Conservation (phyloP, 2,329 filamentous ascomycete species). For the Parasarocladium wereldwijsianum region DNA sequence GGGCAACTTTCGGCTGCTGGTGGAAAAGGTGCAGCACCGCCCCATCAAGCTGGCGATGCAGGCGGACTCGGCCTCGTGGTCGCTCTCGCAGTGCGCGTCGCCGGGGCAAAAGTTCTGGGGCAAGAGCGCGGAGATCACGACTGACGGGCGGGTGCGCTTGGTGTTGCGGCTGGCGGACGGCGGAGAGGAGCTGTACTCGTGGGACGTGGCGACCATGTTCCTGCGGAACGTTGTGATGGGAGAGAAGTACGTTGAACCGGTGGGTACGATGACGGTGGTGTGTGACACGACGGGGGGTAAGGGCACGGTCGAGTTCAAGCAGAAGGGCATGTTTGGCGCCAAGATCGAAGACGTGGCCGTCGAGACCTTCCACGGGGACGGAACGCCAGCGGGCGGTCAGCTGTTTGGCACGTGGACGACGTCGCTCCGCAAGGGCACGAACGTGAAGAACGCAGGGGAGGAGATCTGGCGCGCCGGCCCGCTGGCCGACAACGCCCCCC, state of each 20-base stretch:
- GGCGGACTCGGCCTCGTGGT: slow-evolving; percentile 76
- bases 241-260: slow-evolving; percentile 94
- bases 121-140: slow-evolving; percentile 87
- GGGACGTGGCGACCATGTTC: slow-evolving; percentile 79
- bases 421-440: slow-evolving; percentile 50
- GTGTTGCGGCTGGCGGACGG: slow-evolving; percentile 51
- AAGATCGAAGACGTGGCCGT: slow-evolving; percentile 79
- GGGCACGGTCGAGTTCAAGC: slow-evolving; percentile 79
- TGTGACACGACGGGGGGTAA: slow-evolving; percentile 77
- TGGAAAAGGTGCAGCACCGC: slow-evolving; percentile 88
- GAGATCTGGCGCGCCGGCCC: slow-evolving; percentile 68
- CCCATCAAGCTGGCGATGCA: slow-evolving; percentile 89
- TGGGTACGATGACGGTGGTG: slow-evolving; percentile 72
- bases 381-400: slow-evolving; percentile 49
- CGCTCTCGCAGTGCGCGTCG: slow-evolving; percentile 70
- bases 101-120: slow-evolving; percentile 98
- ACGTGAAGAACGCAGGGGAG: slow-evolving; percentile 43
- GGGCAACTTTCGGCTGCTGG: slow-evolving; percentile 74
- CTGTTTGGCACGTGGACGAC: slow-evolving; percentile 77
- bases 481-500: slow-evolving; percentile 63
- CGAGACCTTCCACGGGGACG: slow-evolving; percentile 54
- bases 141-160: slow-evolving; percentile 72
- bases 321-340: slow-evolving; percentile 94
- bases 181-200: slow-evolving; percentile 72
- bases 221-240: slow-evolving; percentile 92